phyloP scores from a whole-genome alignment of 1,284 basidiomycete genomes.

The Leccinum proximum region DNA sequence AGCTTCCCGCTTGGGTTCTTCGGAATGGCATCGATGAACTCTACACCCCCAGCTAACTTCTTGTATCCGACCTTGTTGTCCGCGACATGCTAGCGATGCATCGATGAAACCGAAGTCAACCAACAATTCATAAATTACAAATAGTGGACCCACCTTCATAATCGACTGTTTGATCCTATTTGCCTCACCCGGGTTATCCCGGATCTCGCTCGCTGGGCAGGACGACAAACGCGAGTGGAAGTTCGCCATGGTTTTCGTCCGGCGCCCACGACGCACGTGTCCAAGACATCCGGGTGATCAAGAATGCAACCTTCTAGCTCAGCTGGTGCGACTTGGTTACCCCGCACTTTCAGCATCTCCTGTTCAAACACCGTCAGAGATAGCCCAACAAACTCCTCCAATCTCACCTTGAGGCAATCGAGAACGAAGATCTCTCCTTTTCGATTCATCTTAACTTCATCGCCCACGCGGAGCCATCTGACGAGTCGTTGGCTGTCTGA shows the following conservation, averaged over 20 bases:
- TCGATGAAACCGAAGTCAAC: background rate
- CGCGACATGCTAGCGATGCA: constrained; percentile 53
- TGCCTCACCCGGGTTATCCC: constrained; percentile 30
- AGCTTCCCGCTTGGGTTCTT: constrained; percentile 76
- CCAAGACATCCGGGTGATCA: constrained; percentile 53
- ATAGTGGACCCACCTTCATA: constrained; percentile 30
- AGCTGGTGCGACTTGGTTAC: constrained; percentile 63
- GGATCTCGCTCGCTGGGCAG: constrained; percentile 38
- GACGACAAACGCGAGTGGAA: constrained; percentile 75
- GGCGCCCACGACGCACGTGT: constrained; percentile 67
- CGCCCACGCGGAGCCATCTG: too few relatives aligned
- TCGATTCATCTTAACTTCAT: too few relatives aligned
- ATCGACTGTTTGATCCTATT: constrained; percentile 43
- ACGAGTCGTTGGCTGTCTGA: too few relatives aligned
- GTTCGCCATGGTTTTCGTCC: constrained; percentile 78
- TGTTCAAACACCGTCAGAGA: constrained; percentile 17
- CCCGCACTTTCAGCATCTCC: constrained; percentile 65
- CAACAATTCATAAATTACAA: constrained; percentile 8
- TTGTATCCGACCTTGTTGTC: constrained; percentile 74
- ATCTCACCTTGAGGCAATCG: too few relatives aligned
- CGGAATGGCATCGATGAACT: constrained; percentile 65
- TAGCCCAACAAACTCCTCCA: too few relatives aligned
- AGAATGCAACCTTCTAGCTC: constrained; percentile 77
- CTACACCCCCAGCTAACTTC: constrained; percentile 61
- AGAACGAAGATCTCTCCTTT: too few relatives aligned